These are phyloP conservation scores for Candida cerambycidarum DNA, from an alignment of 805 yeast genomes.

Conservation along the genomic window DNA sequence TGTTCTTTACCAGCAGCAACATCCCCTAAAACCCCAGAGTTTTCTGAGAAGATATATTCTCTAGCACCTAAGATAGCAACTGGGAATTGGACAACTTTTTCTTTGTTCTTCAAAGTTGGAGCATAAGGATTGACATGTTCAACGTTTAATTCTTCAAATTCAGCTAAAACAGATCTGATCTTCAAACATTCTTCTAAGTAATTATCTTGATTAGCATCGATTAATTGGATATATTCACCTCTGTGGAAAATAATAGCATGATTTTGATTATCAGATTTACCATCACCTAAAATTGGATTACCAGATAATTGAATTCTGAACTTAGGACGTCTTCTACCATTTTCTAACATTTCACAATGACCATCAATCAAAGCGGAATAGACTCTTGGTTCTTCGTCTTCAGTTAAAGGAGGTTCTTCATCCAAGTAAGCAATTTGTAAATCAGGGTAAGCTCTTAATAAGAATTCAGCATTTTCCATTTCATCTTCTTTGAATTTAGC, in stretches of 20 bases:
- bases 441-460: conserved; percentile 66
- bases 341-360: conserved; percentile 56
- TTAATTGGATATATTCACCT: conserved; percentile 77
- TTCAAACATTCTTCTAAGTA: conserved; percentile 80
- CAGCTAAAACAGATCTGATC: conserved; percentile 71
- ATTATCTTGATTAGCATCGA: conserved; percentile 84
- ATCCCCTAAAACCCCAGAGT: conserved; percentile 79
- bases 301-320: conserved; percentile 70
- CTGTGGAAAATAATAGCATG: conserved; percentile 71
- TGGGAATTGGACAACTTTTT: conserved; percentile 47
- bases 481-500: conserved; percentile 55
- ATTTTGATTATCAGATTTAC: conserved; percentile 82
- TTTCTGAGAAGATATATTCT: conserved; percentile 81
- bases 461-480: conserved; percentile 56
- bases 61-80: conserved; percentile 84
- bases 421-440: conserved; percentile 64
- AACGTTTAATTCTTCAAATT: conserved; percentile 60
- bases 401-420: conserved; percentile 44
- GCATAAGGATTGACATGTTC: conserved; percentile 83
- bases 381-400: conserved; percentile 45
- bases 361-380: conserved; percentile 74
- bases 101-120: conserved; percentile 62
- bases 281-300: conserved; percentile 81
- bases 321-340: conserved; percentile 61
- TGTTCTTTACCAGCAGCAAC: conserved; percentile 89